Percentiles rank a stretch among this genome's conserved stretches.
These are phyloP conservation scores for Rhododendron ferrugineum DNA, from an alignment of 148 eudicot genomes.

Conservation along the genomic window DNA sequence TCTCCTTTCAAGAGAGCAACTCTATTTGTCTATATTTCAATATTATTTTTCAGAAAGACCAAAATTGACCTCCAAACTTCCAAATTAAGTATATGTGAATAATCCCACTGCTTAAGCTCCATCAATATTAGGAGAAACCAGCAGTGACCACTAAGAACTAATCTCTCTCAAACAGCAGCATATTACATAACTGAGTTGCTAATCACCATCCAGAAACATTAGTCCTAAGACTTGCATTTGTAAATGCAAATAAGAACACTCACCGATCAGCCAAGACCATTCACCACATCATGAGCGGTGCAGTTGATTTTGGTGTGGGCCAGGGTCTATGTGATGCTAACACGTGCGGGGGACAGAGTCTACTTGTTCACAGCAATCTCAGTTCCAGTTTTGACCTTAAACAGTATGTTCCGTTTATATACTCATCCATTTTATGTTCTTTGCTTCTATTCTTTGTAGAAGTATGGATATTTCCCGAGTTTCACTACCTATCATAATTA, in stretches of 20 bases:
- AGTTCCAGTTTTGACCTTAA: not conserved
- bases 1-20: not conserved
- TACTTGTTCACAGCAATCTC: not conserved
- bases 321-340: not conserved
- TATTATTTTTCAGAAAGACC: not conserved
- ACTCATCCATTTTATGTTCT: not conserved
- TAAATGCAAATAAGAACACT: not conserved
- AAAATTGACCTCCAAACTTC: constrained; percentile 1
- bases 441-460: not conserved
- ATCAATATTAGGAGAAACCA: not conserved
- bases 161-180: not conserved
- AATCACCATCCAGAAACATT: not conserved
- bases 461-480: not conserved
- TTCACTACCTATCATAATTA: not conserved
- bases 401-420: not conserved
- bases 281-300: not conserved
- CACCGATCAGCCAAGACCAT: not conserved
- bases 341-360: not conserved
- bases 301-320: not conserved
- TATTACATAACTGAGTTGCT: not conserved
- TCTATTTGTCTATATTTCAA: not conserved
- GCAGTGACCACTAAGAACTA: not conserved
- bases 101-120: not conserved
- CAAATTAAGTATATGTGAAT: not conserved
- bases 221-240: not conserved